phyloP scores from a whole-genome alignment of 2,329 filamentous ascomycete genomes.

The Colletotrichum echinochloae region DNA sequence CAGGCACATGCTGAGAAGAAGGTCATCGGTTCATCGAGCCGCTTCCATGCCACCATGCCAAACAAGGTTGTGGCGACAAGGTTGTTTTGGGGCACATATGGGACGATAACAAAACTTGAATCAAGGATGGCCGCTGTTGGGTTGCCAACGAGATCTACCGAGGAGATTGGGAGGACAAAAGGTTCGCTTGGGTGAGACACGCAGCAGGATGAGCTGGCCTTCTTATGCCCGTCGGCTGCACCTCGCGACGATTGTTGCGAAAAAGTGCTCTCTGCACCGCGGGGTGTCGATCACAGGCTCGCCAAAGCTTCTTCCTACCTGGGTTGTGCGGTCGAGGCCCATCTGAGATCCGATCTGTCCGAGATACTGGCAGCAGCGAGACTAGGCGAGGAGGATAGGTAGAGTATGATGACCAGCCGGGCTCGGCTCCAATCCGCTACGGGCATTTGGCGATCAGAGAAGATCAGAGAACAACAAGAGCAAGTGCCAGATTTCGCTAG shows the following conservation, averaged over 20 bases:
- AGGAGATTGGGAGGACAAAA: not conserved
- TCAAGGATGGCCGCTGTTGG: slow-evolving; percentile 10
- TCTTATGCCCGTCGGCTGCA: not conserved
- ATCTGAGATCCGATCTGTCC: slow-evolving; percentile 27
- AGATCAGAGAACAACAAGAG: slow-evolving; percentile 1
- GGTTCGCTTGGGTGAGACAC: slow-evolving; percentile 3
- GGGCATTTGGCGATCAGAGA: not conserved
- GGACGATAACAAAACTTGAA: not conserved
- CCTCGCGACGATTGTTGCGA: not conserved
- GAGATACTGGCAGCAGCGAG: not conserved
- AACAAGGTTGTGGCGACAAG: not conserved
- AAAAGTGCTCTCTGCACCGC: not conserved
- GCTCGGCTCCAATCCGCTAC: not conserved
- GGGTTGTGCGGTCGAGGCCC: not conserved
- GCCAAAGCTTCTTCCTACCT: not conserved
- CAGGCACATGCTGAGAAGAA: not conserved
- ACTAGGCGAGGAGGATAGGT: not conserved
- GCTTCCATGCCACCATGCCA: not conserved
- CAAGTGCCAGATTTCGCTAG: not conserved
- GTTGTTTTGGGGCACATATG: slow-evolving; percentile 3
- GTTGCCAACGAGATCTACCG: not conserved
- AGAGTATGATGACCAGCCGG: slow-evolving; percentile 14
- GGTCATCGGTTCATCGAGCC: not conserved
- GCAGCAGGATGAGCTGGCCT: not conserved
- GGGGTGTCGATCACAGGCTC: slow-evolving; percentile 6